Evolutionary conservation across 441 rosid species (phyloP).

Genomic region (Populus hybrid): DNA sequence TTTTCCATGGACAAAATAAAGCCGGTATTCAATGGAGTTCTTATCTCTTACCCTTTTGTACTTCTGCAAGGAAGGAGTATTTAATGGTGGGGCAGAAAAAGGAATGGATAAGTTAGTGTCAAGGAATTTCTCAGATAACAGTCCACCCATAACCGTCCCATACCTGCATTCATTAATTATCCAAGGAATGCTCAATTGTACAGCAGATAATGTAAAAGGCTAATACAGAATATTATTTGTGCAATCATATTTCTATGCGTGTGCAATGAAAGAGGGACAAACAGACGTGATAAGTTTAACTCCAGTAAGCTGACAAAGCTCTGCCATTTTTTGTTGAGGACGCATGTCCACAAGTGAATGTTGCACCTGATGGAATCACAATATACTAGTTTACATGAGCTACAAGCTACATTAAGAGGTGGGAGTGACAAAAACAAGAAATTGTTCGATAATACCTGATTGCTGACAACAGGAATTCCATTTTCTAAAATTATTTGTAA

Average conservation of each 20-base stretch:
- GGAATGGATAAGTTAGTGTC: slow-evolving; percentile 83
- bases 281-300: slow-evolving; percentile 89
- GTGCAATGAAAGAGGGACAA: slow-evolving; percentile 26
- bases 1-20: neutral
- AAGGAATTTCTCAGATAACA: slow-evolving; percentile 87
- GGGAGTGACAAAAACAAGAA: neutral
- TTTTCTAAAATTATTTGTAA: slow-evolving; percentile 76
- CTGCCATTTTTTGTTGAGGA: slow-evolving; percentile 92
- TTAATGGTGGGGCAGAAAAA: slow-evolving; percentile 76
- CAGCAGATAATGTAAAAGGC: neutral
- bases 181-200: slow-evolving; percentile 8
- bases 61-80: slow-evolving; percentile 87
- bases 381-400: slow-evolving; percentile 13
- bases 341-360: slow-evolving; percentile 96
- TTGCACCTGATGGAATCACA: slow-evolving; percentile 61
- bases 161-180: slow-evolving; percentile 45
- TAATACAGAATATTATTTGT: neutral
- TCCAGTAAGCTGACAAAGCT: slow-evolving; percentile 84
- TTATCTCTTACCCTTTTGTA: slow-evolving; percentile 67
- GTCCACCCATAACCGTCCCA: slow-evolving; percentile 96
- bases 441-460: slow-evolving; percentile 52
- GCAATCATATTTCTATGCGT: neutral
- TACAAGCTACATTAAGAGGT: neutral
- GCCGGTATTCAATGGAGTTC: neutral
- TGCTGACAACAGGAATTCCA: slow-evolving; percentile 90